phyloP scores from a whole-genome alignment of 805 yeast species.

The Monosporozyma siamensis region DNA sequence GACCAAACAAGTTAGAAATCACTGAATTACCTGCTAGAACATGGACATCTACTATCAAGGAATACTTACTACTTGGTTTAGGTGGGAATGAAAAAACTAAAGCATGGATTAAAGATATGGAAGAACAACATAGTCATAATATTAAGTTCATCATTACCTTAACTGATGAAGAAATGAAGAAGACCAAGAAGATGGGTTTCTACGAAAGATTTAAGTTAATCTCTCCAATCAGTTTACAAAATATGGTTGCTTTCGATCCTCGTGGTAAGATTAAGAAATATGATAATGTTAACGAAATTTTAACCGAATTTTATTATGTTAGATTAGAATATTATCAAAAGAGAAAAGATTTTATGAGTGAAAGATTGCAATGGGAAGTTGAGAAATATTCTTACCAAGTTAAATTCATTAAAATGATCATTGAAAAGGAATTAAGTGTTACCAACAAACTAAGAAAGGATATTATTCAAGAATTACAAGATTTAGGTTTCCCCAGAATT shows the following conservation, averaged over 20 bases:
- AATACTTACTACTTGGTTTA: slow-evolving; percentile 63
- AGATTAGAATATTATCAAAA: slow-evolving; percentile 85
- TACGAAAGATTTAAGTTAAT: slow-evolving; percentile 76
- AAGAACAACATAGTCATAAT: slow-evolving; percentile 81
- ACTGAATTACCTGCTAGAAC: slow-evolving; percentile 86
- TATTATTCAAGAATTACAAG: slow-evolving; percentile 54
- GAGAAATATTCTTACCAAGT: slow-evolving; percentile 76
- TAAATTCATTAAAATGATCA: slow-evolving; percentile 81
- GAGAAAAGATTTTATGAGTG: slow-evolving; percentile 73
- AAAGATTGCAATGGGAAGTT: slow-evolving; percentile 61
- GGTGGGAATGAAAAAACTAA: slow-evolving; percentile 63
- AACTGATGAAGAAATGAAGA: slow-evolving; percentile 72
- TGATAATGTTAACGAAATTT: slow-evolving; percentile 63
- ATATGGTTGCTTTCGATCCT: slow-evolving; percentile 95
- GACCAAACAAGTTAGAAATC: slow-evolving; percentile 72
- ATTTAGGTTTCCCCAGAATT: slow-evolving; percentile 64
- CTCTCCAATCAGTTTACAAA: slow-evolving; percentile 57
- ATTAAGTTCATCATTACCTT: slow-evolving; percentile 73
- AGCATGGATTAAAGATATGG: slow-evolving; percentile 90
- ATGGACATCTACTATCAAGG: slow-evolving; percentile 91
- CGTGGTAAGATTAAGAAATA: slow-evolving; percentile 80
- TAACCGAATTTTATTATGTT: slow-evolving; percentile 75
- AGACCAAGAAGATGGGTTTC: slow-evolving; percentile 64
- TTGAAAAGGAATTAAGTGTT: slow-evolving; percentile 60
- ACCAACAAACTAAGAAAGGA: slow-evolving; percentile 64